A percentile compares a stretch with the other conserved stretches of the same genome.
Conservation (phyloP, 768 basidiomycete species). For the Naganishia vishniacii region DNA sequence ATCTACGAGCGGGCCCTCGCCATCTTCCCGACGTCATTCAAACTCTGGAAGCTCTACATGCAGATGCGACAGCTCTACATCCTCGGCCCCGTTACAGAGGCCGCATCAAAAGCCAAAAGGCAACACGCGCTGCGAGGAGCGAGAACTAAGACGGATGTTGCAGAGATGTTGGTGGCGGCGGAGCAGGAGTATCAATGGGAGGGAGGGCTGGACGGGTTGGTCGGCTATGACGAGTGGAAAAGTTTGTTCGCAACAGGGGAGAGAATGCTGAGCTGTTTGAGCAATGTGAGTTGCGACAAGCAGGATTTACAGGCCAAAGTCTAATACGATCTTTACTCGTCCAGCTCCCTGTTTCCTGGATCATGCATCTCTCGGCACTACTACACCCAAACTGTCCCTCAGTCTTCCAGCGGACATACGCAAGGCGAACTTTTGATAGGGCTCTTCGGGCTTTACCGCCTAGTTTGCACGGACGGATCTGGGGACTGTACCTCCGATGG, state of each 20-base stretch:
- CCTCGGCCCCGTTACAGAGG: constrained; percentile 55
- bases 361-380: constrained; percentile 85
- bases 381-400: constrained; percentile 84
- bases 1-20: constrained; percentile 88
- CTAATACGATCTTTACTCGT: not conserved
- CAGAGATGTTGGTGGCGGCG: constrained; percentile 81
- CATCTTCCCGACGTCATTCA: constrained; percentile 84
- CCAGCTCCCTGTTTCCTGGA: constrained; percentile 88
- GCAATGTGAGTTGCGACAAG: constrained; percentile 59
- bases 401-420: constrained; percentile 76
- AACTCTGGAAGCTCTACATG: constrained; percentile 92
- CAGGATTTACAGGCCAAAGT: not conserved
- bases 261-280: constrained; percentile 88
- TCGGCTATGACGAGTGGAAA: constrained; percentile 98
- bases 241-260: constrained; percentile 80
- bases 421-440: constrained; percentile 87
- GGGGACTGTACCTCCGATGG: constrained; percentile 89
- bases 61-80: constrained; percentile 77
- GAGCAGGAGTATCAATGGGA: constrained; percentile 77
- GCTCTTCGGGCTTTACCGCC: constrained; percentile 88
- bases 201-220: constrained; percentile 71
- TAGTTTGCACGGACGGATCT: constrained; percentile 82
- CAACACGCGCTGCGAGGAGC: constrained; percentile 65
- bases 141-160: constrained; percentile 85
- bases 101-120: constrained; percentile 53